Evolutionary conservation across 2,329 filamentous ascomycete species (phyloP).

Genomic region (Fusarium guadeloupense): DNA sequence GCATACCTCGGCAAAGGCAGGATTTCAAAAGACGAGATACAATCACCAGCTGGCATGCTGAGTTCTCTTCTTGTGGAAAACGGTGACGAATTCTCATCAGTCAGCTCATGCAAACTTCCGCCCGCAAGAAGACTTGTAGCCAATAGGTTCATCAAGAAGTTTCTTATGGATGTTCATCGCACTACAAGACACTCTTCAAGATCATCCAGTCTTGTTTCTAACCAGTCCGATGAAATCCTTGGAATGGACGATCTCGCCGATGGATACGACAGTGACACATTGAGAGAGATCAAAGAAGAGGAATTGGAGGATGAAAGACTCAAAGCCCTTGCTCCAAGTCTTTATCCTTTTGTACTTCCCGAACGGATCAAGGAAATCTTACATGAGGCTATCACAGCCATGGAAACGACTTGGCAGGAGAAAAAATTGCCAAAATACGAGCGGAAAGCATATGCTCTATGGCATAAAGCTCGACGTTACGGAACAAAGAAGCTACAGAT

Average conservation of each 20-base stretch:
- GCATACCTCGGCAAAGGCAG: constrained; percentile 51
- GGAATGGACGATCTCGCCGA: constrained; percentile 39
- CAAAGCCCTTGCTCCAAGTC: background rate
- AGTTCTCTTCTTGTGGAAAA: constrained; percentile 38
- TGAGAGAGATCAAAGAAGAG: constrained; percentile 66
- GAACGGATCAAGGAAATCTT: constrained; percentile 43
- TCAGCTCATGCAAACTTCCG: constrained; percentile 45
- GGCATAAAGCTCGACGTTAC: constrained; percentile 63
- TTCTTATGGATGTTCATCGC: constrained; percentile 48
- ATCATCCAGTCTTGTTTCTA: constrained; percentile 14
- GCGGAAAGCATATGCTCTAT: constrained; percentile 67
- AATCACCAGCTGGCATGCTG: constrained; percentile 31
- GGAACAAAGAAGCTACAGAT: constrained; percentile 53
- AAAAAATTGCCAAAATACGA: constrained; percentile 65
- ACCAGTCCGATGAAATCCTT: constrained; percentile 12
- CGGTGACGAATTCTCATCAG: constrained; percentile 42
- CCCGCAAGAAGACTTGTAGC: constrained; percentile 57
- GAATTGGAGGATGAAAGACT: constrained; percentile 20
- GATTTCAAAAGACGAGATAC: constrained; percentile 40
- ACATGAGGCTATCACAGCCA: constrained; percentile 55
- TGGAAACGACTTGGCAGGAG: constrained; percentile 66
- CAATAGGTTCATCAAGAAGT: constrained; percentile 51
- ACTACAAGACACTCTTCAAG: constrained; percentile 17
- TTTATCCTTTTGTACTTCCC: constrained; percentile 46
- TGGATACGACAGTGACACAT: constrained; percentile 63